Percentiles rank a stretch among this genome's conserved stretches.
phyloP scores from a whole-genome alignment of 176 grass and related monocot genomes.

The Themeda triandra region DNA sequence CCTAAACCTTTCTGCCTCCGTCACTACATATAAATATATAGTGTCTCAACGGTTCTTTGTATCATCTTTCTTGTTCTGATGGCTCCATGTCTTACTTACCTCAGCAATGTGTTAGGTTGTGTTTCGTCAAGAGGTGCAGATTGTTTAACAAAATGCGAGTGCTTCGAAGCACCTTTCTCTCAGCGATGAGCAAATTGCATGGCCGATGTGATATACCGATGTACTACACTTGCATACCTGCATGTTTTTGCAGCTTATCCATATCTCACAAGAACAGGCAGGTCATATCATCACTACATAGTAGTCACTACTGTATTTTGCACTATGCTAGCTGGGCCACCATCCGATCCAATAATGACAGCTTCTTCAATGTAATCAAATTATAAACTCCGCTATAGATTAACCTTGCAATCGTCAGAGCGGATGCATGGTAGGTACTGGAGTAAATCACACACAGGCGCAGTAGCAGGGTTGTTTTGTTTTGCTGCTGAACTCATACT shows the following conservation, averaged over 20 bases:
- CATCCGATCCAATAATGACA: not conserved
- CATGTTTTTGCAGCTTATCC: no score
- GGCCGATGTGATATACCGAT: not conserved
- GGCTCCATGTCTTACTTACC: not conserved
- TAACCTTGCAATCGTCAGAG: no score
- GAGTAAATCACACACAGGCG: no score
- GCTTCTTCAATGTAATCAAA: not conserved
- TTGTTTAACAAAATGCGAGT: not conserved
- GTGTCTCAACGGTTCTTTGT: no score
- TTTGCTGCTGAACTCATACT: not conserved
- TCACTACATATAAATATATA: no score
- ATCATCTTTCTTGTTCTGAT: not conserved
- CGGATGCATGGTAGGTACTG: no score
- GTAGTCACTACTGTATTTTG: no score
- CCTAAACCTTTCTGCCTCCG: no score
- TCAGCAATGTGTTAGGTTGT: not conserved
- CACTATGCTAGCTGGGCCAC: not conserved
- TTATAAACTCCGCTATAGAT: no score
- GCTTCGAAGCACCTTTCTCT: not conserved
- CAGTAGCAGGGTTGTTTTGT: no score
- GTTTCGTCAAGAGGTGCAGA: no score
- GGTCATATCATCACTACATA: not conserved
- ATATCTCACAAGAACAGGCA: not conserved
- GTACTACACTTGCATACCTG: not conserved
- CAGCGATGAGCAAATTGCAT: not conserved